Percentiles rank a stretch among this genome's conserved stretches.
Conservation (phyloP, 495 filamentous ascomycete genomes). For the Acidiella bohemica region DNA sequence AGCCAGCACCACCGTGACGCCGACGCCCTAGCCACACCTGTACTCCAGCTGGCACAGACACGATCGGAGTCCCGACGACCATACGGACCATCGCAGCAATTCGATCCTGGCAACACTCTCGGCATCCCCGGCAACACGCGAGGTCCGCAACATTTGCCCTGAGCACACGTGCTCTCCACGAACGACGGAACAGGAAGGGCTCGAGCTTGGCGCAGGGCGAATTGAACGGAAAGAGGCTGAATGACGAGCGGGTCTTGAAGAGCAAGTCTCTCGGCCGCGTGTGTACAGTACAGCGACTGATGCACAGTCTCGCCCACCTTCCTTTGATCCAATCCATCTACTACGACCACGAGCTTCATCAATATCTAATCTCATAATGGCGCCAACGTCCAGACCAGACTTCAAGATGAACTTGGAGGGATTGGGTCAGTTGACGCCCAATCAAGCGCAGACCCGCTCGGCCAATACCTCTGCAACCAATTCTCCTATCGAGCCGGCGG, state of each 20-base stretch:
- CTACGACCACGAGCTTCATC: neutral
- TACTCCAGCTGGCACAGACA: no score
- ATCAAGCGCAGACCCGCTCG: conserved; percentile 61
- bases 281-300: conserved; percentile 4
- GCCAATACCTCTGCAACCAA: conserved; percentile 76
- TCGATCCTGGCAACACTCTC: no score
- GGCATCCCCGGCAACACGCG: no score
- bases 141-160: no score
- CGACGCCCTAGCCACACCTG: no score
- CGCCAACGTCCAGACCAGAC: conserved; percentile 55
- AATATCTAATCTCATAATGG: conserved; percentile 55
- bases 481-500: conserved; percentile 70
- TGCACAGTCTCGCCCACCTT: neutral
- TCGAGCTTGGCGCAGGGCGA: neutral
- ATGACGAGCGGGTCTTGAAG: conserved; percentile 1
- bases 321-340: no score
- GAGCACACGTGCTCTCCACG: neutral
- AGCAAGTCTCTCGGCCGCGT: neutral
- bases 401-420: conserved; percentile 64
- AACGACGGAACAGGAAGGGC: neutral
- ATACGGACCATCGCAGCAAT: no score
- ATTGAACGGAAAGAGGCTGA: neutral
- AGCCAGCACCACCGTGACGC: no score
- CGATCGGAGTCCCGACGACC: no score
- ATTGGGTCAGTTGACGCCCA: conserved; percentile 43